Conservation (phyloP, 306 rosid species). For the Lathyrus oleraceus region DNA sequence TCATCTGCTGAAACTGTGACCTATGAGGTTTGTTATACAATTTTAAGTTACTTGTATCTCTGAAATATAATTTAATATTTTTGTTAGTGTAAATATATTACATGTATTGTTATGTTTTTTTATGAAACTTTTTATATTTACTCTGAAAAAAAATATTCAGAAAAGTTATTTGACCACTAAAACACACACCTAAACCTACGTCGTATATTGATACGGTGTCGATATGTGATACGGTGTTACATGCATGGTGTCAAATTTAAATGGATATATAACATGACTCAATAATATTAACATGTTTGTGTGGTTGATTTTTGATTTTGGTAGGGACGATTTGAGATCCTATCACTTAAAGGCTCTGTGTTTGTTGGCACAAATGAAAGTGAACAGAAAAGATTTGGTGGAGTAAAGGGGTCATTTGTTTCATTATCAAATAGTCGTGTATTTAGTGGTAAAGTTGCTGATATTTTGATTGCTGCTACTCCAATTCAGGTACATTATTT, state of each 20-base stretch:
- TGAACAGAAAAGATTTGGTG: conserved; percentile 52
- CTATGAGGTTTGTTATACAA: neutral
- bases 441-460: conserved; percentile 74
- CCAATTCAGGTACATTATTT: conserved; percentile 67
- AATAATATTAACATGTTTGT: too few relatives aligned
- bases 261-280: neutral
- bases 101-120: too few relatives aligned
- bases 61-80: too few relatives aligned
- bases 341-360: conserved; percentile 71
- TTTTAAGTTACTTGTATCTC: too few relatives aligned
- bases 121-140: too few relatives aligned
- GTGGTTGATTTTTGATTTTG: neutral
- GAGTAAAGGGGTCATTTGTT: conserved; percentile 56
- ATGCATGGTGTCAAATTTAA: too few relatives aligned
- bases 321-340: conserved; percentile 81
- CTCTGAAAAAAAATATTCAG: neutral
- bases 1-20: neutral
- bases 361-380: conserved; percentile 36
- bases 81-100: too few relatives aligned
- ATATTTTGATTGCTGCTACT: conserved; percentile 68
- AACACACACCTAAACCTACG: too few relatives aligned
- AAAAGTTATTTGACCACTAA: neutral
- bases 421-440: conserved; percentile 69
- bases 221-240: too few relatives aligned
- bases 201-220: too few relatives aligned